Evolutionary conservation across 2,329 filamentous ascomycete genomes (phyloP).

Genomic region (Exophiala sp.): DNA sequence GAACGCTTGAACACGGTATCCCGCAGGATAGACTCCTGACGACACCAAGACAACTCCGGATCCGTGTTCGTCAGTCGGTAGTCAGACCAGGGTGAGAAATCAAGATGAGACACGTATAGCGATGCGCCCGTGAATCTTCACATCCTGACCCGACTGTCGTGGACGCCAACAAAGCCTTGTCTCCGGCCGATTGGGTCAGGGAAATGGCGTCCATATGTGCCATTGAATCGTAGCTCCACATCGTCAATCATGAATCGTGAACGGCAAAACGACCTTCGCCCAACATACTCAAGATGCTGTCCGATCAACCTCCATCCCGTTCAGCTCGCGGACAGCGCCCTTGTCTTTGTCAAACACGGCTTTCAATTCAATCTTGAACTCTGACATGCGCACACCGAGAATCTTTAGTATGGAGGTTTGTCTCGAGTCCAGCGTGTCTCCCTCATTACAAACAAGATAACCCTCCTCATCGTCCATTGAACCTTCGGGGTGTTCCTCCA

Average conservation of each 20-base stretch:
- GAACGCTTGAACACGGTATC: no score
- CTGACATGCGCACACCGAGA: slow-evolving; percentile 83
- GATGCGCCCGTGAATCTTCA: no score
- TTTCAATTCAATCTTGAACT: slow-evolving; percentile 79
- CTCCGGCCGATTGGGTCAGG: neutral
- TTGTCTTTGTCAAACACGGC: slow-evolving; percentile 55
- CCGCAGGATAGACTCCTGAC: no score
- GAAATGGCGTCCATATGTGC: neutral
- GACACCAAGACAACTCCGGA: no score
- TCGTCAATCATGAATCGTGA: neutral
- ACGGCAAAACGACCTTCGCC: neutral
- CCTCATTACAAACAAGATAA: slow-evolving; percentile 79
- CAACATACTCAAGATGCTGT: neutral
- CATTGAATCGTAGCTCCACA: neutral
- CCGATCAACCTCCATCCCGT: slow-evolving; percentile 42
- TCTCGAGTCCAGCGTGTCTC: slow-evolving; percentile 78
- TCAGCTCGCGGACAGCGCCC: slow-evolving; percentile 39
- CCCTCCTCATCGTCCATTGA: slow-evolving; percentile 43
- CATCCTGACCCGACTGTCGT: no score
- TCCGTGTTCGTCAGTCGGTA: no score
- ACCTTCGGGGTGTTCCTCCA: slow-evolving; percentile 54
- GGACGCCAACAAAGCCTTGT: neutral
- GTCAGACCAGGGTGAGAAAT: no score
- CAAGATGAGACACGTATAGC: no score
- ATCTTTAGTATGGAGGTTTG: slow-evolving; percentile 93